Conservation (phyloP, 208 protist genomes). For the Acanthamoeba castellanii region DNA sequence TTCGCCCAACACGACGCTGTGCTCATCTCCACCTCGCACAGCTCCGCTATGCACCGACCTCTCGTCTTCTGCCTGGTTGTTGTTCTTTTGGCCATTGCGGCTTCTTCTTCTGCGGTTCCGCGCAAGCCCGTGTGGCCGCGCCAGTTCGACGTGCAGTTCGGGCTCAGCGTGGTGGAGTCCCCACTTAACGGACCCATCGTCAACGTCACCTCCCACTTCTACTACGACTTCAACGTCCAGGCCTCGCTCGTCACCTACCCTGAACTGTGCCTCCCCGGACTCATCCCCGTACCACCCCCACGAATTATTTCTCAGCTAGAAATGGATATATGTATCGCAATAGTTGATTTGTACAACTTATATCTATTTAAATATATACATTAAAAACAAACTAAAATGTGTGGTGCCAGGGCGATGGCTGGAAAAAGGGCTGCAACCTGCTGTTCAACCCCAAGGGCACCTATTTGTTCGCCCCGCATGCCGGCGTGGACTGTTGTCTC, state of each 20-base stretch:
- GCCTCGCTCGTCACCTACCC: background rate
- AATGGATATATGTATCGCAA: no score
- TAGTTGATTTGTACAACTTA: background rate
- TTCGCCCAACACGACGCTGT: background rate
- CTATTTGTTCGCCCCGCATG: background rate
- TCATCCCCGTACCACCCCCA: background rate
- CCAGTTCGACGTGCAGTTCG: background rate
- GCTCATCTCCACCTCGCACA: background rate
- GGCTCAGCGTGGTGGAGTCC: background rate
- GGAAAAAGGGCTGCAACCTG: constrained; percentile 7
- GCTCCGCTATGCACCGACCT: background rate
- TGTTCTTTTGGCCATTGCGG: background rate
- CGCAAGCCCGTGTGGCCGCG: background rate
- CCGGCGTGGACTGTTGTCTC: background rate
- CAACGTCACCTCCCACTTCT: background rate
- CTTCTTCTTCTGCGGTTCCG: background rate
- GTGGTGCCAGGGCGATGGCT: background rate
- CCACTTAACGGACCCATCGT: background rate
- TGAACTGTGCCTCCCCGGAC: background rate
- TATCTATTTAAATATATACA: background rate
- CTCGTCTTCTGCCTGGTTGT: background rate
- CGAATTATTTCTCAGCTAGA: no score
- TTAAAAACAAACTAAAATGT: no score
- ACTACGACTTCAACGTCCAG: background rate
- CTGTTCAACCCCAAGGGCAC: background rate